Conservation (phyloP, 805 yeast species). For the Ogataea paraovalis region DNA sequence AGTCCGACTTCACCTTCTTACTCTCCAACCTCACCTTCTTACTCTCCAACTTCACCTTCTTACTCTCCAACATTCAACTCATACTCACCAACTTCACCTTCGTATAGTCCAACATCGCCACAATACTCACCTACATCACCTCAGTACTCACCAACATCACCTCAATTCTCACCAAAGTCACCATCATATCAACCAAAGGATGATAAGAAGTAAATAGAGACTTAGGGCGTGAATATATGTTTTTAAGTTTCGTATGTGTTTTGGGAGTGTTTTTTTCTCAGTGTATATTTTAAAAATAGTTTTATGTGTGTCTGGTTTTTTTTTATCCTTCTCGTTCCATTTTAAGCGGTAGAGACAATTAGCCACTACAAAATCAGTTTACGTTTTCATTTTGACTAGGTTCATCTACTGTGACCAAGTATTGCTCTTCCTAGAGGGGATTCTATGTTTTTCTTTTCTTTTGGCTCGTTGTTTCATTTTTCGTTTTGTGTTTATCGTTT, state of each 20-base stretch:
- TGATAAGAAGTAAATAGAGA: slow-evolving; percentile 16
- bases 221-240: neutral
- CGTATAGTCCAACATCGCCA: slow-evolving; percentile 77
- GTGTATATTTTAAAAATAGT: slow-evolving; percentile 13
- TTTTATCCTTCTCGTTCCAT: neutral
- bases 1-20: slow-evolving; percentile 78
- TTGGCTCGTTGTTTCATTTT: neutral
- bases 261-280: slow-evolving; percentile 7
- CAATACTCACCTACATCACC: slow-evolving; percentile 78
- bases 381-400: neutral
- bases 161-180: slow-evolving; percentile 71
- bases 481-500: neutral
- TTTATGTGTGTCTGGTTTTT: neutral
- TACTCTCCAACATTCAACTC: slow-evolving; percentile 66
- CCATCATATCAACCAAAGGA: slow-evolving; percentile 69
- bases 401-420: neutral
- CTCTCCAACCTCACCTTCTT: slow-evolving; percentile 68
- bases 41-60: slow-evolving; percentile 54
- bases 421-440: neutral
- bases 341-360: neutral
- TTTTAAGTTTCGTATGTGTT: neutral
- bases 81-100: slow-evolving; percentile 73
- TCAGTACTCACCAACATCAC: slow-evolving; percentile 70
- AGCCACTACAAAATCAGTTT: neutral
- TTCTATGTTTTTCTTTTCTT: neutral